Base-by-base conservation (phyloP, 2,329 filamentous ascomycete species). In the Colletotrichum truncatum region DNA sequence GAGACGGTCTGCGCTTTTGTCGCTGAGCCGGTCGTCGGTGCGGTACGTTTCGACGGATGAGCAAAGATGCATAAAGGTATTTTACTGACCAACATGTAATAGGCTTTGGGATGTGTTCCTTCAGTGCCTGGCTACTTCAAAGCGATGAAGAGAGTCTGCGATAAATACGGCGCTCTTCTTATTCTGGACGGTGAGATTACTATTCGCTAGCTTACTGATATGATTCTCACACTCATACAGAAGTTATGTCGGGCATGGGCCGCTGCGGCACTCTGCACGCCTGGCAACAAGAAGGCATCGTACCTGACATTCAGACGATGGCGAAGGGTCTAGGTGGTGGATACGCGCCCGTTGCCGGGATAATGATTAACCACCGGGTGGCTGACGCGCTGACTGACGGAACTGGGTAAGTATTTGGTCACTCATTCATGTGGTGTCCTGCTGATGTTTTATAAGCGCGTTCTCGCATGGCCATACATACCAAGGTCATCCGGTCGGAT, bases 11-110 rank as follows among this genome's bases (percentile, higher is more conserved):
- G 88, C 56, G 91, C 89, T 6, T 65, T 65, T 7, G 57, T 63
- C 0, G 89, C 89, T 1, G 92, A 94, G 75, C 89, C 91, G 0
- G 84, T 94, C 1, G 90, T 91, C 12, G 91, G 92, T 3, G 90
- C 91, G 32, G 89, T 91, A 82, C 76, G 80, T 68, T 16, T 78
- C 6, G n/a, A n/a, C n/a, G n/a, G n/a, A n/a, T n/a, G n/a, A n/a
- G n/a, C n/a, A n/a, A n/a, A n/a, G n/a, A n/a, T n/a, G n/a, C n/a
- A n/a, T n/a, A n/a, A n/a, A n/a, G n/a, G n/a, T n/a, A n/a, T n/a
- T n/a, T n/a, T n/a, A n/a, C 25, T 56, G 5, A 25, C 8, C 14
- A 48, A 48, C 4, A 14, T 4, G 12, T 2, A 0, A 1, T 11
- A 87, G 87, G 86, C 91, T 2, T 80, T 93, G 0, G 93, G 91